phyloP scores from a whole-genome alignment of 805 yeast species.

The Ogataea ganodermae region DNA sequence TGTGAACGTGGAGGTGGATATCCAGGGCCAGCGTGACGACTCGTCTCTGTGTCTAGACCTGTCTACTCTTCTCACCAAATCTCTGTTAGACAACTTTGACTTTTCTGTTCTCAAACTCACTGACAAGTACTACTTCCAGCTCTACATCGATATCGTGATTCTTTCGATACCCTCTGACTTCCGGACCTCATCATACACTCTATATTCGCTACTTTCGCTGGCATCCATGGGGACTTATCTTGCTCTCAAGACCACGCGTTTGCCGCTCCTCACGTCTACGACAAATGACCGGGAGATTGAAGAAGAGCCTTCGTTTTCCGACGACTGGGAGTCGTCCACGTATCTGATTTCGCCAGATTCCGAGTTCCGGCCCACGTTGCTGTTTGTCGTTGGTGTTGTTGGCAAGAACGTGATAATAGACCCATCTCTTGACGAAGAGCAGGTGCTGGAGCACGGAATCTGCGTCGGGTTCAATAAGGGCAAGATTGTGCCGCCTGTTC shows the following conservation, averaged over 20 bases:
- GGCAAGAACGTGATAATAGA: slow-evolving; percentile 73
- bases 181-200: slow-evolving; percentile 65
- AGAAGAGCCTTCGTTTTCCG: slow-evolving; percentile 89
- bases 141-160: slow-evolving; percentile 78
- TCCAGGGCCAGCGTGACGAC: slow-evolving; percentile 80
- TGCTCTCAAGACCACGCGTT: slow-evolving; percentile 74
- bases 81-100: slow-evolving; percentile 56
- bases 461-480: slow-evolving; percentile 70
- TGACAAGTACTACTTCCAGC: slow-evolving; percentile 70
- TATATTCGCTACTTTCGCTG: slow-evolving; percentile 53
- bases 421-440: slow-evolving; percentile 87
- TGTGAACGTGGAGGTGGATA: slow-evolving; percentile 76
- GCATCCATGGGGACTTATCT: slow-evolving; percentile 78
- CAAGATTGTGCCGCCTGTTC: slow-evolving; percentile 71
- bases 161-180: slow-evolving; percentile 54
- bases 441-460: slow-evolving; percentile 82
- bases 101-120: slow-evolving; percentile 57
- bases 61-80: slow-evolving; percentile 58
- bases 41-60: slow-evolving; percentile 66
- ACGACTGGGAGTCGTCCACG: slow-evolving; percentile 71
- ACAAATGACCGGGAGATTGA: slow-evolving; percentile 68
- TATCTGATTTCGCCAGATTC: slow-evolving; percentile 43
- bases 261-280: slow-evolving; percentile 72
- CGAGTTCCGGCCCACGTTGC: slow-evolving; percentile 66
- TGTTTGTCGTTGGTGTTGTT: slow-evolving; percentile 74